These are phyloP conservation scores for Citrus unshiu DNA, from an alignment of 345 rosid genomes.

Conservation along the genomic window DNA sequence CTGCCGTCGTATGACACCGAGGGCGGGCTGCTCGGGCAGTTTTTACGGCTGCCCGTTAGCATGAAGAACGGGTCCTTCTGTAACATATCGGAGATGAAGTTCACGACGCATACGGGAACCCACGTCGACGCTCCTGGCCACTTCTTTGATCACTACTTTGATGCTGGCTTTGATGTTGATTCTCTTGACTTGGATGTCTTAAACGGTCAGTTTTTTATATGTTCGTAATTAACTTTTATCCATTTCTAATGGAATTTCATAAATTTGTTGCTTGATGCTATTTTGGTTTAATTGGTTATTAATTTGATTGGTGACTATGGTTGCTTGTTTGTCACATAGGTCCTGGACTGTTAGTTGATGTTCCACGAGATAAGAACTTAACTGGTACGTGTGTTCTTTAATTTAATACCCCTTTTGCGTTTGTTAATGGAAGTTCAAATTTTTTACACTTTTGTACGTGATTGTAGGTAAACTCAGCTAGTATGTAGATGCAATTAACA, in stretches of 20 bases:
- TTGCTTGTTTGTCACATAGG: background rate
- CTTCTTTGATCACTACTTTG: conserved; percentile 37
- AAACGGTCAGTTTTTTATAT: conserved; percentile 9
- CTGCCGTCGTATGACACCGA: background rate
- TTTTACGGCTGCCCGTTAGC: conserved; percentile 5
- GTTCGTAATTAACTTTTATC: background rate
- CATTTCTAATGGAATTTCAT: background rate
- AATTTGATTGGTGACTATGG: background rate
- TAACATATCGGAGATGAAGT: conserved; percentile 28
- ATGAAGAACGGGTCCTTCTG: conserved; percentile 43
- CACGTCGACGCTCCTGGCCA: conserved; percentile 59
- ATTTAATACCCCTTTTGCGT: background rate
- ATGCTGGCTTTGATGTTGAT: conserved; percentile 45
- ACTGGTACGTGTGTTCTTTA: conserved; percentile 35
- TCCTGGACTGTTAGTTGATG: conserved; percentile 50
- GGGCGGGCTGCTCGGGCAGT: background rate
- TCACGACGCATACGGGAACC: conserved; percentile 45
- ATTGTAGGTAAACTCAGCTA: no score
- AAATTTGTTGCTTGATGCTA: background rate
- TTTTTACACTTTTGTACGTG: background rate
- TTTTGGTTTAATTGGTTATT: background rate
- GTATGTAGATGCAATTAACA: no score
- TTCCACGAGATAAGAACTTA: conserved; percentile 55
- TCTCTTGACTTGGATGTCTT: conserved; percentile 43
- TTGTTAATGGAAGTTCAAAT: background rate